Evolutionary conservation across 257 asterid genomes (phyloP).

Genomic region (Scutellaria baicalensis): DNA sequence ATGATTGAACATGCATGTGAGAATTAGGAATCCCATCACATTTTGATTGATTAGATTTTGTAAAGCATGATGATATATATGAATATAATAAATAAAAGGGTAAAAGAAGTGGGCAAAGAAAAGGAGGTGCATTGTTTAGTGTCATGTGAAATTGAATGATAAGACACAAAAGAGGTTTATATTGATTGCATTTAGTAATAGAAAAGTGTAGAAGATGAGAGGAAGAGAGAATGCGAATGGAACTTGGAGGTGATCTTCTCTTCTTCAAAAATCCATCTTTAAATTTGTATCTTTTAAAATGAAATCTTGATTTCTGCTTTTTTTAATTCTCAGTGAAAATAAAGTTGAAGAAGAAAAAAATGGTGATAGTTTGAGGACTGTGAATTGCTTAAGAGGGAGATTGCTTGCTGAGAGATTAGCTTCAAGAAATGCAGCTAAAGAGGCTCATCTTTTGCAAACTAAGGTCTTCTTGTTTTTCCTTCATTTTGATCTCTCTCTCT

Average conservation of each 20-base stretch:
- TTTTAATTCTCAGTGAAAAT: constrained; percentile 11
- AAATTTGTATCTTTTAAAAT: not conserved
- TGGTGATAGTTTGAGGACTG: constrained; percentile 49
- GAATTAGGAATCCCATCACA: not conserved
- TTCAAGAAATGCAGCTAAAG: constrained; percentile 55
- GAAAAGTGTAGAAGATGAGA: constrained; percentile 13
- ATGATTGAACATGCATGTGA: not conserved
- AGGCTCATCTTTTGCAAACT: constrained; percentile 38
- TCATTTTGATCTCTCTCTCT: not conserved
- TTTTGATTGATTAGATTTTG: not conserved
- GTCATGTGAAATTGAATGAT: no score
- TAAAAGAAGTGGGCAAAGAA: not conserved
- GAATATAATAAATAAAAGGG: not conserved
- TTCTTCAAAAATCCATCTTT: not conserved
- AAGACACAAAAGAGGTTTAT: no score
- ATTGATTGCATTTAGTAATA: not conserved
- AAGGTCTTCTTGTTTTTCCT: constrained; percentile 37
- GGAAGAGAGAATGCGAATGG: constrained; percentile 17
- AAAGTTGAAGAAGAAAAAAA: constrained; percentile 38
- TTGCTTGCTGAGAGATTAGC: constrained; percentile 69
- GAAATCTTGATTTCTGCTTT: not conserved
- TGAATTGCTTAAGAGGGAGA: constrained; percentile 72
- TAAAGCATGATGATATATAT: not conserved
- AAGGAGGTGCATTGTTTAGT: not conserved
- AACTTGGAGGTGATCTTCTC: constrained; percentile 17